These are phyloP conservation scores for Colletotrichum cuscutae DNA, from an alignment of 2,329 filamentous ascomycete genomes.

Conservation along the genomic window DNA sequence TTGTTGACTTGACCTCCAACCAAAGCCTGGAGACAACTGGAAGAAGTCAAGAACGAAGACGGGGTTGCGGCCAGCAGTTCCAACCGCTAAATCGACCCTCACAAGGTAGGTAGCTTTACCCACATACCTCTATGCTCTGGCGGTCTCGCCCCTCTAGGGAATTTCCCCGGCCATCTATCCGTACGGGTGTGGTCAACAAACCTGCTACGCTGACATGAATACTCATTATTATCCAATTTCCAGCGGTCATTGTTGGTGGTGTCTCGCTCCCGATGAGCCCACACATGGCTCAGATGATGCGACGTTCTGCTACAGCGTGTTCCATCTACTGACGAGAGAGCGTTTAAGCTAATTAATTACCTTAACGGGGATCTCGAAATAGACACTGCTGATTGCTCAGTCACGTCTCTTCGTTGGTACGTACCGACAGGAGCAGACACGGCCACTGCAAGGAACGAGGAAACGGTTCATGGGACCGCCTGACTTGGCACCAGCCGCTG, in stretches of 20 bases:
- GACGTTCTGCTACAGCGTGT: conserved; percentile 7
- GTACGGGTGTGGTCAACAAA: neutral
- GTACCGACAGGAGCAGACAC: conserved; percentile 1
- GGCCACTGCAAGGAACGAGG: conserved; percentile 27
- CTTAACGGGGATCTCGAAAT: conserved; percentile 13
- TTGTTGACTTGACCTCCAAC: neutral
- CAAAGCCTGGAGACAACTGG: neutral
- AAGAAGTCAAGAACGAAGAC: neutral
- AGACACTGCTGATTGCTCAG: neutral
- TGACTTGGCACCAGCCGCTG: conserved; percentile 18
- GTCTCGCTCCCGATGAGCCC: conserved; percentile 9
- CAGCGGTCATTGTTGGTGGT: neutral
- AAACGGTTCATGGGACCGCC: conserved; percentile 18
- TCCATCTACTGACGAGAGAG: neutral
- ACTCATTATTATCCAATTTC: neutral
- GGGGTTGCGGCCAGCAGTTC: conserved; percentile 17
- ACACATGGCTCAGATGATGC: conserved; percentile 21
- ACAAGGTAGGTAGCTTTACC: neutral
- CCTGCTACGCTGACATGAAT: neutral
- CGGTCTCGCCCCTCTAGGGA: conserved; percentile 3
- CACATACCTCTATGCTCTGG: neutral
- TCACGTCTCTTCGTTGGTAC: neutral
- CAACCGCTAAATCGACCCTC: neutral
- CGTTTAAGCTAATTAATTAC: conserved; percentile 8
- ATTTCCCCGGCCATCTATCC: neutral